Evolutionary conservation across 768 basidiomycete species (phyloP).

Genomic region (Rhizopogon sp.): DNA sequence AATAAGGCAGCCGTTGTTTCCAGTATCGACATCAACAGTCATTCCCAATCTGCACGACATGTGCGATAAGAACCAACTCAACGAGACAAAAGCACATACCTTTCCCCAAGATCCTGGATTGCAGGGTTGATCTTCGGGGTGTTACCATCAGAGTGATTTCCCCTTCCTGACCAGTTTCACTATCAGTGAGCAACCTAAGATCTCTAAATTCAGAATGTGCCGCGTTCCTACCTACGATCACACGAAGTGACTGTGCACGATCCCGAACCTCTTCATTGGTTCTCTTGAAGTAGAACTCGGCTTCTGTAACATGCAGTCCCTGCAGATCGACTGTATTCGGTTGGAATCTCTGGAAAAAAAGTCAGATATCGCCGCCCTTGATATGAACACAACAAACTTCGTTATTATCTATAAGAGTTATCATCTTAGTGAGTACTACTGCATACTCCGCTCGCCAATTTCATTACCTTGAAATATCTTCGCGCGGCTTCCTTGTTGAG

Average conservation of each 20-base stretch:
- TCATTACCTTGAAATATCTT: slow-evolving; percentile 76
- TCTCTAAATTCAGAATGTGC: not conserved
- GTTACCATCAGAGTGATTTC: slow-evolving; percentile 70
- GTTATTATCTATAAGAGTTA: slow-evolving; percentile 1
- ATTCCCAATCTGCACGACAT: slow-evolving; percentile 46
- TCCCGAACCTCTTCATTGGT: slow-evolving; percentile 59
- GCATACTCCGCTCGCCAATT: slow-evolving; percentile 11
- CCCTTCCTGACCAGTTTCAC: slow-evolving; percentile 50
- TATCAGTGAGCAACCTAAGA: not conserved
- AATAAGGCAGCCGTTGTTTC: slow-evolving; percentile 76
- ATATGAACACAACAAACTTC: not conserved
- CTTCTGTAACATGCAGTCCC: slow-evolving; percentile 85
- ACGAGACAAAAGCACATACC: slow-evolving; percentile 34
- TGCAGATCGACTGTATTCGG: slow-evolving; percentile 78
- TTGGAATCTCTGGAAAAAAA: slow-evolving; percentile 21
- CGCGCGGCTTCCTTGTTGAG: slow-evolving; percentile 72
- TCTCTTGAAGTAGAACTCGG: slow-evolving; percentile 61
- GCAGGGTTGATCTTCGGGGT: slow-evolving; percentile 84
- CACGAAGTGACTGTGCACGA: slow-evolving; percentile 49
- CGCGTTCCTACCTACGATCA: slow-evolving; percentile 68
- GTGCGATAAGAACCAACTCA: too few species aligned
- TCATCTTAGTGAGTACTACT: not conserved
- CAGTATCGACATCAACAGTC: slow-evolving; percentile 63
- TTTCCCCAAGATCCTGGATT: slow-evolving; percentile 74
- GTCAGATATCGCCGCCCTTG: not conserved